Conservation (phyloP, 2,329 filamentous ascomycete genomes). For the Bisporella sp. region DNA sequence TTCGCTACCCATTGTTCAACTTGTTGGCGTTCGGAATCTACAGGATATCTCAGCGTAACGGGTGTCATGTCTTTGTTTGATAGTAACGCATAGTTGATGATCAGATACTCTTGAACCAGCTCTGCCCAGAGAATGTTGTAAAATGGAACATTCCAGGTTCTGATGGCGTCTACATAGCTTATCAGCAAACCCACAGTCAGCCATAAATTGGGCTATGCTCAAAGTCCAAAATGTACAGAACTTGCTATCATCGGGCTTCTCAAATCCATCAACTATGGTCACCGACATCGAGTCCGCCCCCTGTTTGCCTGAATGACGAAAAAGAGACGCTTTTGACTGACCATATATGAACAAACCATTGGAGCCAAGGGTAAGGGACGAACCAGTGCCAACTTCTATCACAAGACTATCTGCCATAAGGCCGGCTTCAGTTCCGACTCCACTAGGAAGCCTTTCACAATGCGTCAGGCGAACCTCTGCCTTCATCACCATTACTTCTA, state of each 20-base stretch:
- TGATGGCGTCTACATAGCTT: neutral
- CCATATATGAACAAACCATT: neutral
- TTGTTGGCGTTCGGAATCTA: constrained; percentile 29
- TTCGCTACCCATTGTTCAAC: constrained; percentile 46
- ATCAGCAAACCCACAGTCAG: neutral
- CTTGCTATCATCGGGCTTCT: neutral
- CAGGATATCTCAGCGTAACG: constrained; percentile 32
- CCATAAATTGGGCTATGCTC: neutral
- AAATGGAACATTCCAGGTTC: neutral
- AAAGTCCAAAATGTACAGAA: neutral
- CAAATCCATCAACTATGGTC: neutral
- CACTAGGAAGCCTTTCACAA: neutral
- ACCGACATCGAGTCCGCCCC: neutral
- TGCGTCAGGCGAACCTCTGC: neutral
- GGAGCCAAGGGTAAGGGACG: neutral
- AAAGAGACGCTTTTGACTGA: neutral
- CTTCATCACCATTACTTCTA: too few species aligned
- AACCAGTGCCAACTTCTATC: neutral
- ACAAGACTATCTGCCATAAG: neutral
- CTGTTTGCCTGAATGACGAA: neutral
- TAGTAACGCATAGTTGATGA: constrained; percentile 4
- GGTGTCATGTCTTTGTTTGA: constrained; percentile 2
- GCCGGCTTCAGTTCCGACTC: neutral
- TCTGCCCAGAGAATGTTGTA: constrained; percentile 6
- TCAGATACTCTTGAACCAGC: constrained; percentile 1